Evolutionary conservation across 768 basidiomycete species (phyloP).

Genomic region (Tricholoma furcatifolium): DNA sequence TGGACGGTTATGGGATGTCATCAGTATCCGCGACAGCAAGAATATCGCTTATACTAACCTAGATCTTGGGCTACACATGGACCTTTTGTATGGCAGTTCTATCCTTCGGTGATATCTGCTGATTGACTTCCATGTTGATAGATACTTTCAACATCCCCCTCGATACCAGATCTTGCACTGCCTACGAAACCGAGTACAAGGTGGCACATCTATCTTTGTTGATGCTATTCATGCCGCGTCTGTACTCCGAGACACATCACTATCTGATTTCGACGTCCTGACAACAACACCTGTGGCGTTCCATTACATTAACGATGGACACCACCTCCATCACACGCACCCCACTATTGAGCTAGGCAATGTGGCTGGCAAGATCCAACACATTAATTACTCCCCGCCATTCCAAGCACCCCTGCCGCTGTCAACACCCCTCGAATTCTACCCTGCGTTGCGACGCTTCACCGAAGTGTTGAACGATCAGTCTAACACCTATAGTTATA

Average conservation of each 20-base stretch:
- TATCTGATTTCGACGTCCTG: constrained; percentile 58
- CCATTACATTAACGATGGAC: constrained; percentile 89
- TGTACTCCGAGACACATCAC: constrained; percentile 43
- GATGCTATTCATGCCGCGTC: constrained; percentile 72
- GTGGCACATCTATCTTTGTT: constrained; percentile 85
- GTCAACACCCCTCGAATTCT: constrained; percentile 55
- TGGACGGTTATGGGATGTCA: constrained; percentile 86
- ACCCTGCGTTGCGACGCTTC: constrained; percentile 62
- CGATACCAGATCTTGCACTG: constrained; percentile 93
- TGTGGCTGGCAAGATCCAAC: constrained; percentile 37
- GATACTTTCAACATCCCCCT: constrained; percentile 90
- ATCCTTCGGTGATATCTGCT: not conserved
- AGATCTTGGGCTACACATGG: constrained; percentile 87
- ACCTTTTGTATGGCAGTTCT: constrained; percentile 66
- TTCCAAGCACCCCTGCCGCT: constrained; percentile 83
- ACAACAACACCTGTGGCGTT: constrained; percentile 69
- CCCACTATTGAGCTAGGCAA: constrained; percentile 69
- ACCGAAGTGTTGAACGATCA: constrained; percentile 54
- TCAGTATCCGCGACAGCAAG: constrained; percentile 64
- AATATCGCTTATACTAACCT: constrained; percentile 97
- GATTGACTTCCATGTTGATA: not conserved
- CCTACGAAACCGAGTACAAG: constrained; percentile 77
- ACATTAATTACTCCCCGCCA: constrained; percentile 92
- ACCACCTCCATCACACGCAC: constrained; percentile 73
- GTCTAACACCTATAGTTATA: constrained; percentile 55